Evolutionary conservation across 1,284 basidiomycete genomes (phyloP).

Genomic region (Gastroboletus turbinatus): DNA sequence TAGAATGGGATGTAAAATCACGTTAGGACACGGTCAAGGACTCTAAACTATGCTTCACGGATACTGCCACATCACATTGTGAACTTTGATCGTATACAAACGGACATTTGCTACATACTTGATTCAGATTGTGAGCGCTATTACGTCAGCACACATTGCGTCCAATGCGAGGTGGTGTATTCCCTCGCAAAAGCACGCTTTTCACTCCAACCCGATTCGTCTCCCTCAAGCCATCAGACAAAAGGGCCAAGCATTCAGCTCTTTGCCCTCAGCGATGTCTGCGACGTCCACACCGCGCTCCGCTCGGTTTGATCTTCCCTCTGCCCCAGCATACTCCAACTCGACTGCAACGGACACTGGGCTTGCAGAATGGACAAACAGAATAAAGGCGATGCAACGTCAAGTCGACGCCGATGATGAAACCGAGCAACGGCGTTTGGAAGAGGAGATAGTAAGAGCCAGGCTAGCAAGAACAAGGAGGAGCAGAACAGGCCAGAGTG

Average conservation of each 20-base stretch:
- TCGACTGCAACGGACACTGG: conserved; percentile 50
- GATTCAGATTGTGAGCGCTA: not conserved
- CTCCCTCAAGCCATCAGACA: not conserved
- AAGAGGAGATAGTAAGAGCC: conserved; percentile 74
- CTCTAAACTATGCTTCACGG: not conserved
- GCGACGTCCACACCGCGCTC: conserved; percentile 31
- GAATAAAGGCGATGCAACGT: conserved; percentile 73
- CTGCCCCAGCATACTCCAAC: conserved; percentile 25
- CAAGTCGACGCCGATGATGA: conserved; percentile 80
- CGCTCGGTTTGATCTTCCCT: conserved; percentile 40
- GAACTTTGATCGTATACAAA: not conserved
- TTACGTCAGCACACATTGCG: conserved; percentile 26
- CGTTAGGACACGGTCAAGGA: not conserved
- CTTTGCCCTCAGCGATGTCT: conserved; percentile 19
- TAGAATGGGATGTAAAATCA: not conserved
- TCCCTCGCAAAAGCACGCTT: not conserved
- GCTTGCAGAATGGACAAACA: conserved; percentile 77
- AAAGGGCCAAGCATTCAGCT: not conserved
- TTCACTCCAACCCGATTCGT: not conserved
- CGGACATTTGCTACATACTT: not conserved
- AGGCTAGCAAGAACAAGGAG: conserved; percentile 64
- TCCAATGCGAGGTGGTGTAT: no score
- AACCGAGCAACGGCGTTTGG: conserved; percentile 66
- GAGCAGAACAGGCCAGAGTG: conserved; percentile 43
- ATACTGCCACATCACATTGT: not conserved